phyloP scores from a whole-genome alignment of 2,329 filamentous ascomycete species.

The Aphanoascus verrucosus region DNA sequence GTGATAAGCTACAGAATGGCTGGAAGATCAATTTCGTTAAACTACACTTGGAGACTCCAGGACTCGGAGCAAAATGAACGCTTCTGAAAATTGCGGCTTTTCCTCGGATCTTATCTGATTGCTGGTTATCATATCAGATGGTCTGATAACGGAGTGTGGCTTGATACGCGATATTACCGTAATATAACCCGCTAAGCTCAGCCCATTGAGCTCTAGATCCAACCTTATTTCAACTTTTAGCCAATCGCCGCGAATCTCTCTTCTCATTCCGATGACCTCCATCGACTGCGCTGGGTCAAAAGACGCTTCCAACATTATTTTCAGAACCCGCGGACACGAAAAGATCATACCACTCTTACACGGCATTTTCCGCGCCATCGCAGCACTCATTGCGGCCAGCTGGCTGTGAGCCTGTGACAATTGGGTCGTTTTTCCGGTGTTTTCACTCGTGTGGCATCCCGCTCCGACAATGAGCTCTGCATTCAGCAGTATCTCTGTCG shows the following conservation, averaged over 20 bases:
- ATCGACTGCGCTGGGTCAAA: background rate
- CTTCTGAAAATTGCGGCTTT: too few species aligned
- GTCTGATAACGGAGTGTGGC: background rate
- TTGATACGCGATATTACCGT: conserved; percentile 1
- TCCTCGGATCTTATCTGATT: conserved; percentile 6
- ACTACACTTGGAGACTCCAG: too few species aligned
- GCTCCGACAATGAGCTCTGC: background rate
- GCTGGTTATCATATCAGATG: background rate
- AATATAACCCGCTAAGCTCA: conserved; percentile 4
- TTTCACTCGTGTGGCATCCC: background rate
- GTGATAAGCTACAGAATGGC: background rate
- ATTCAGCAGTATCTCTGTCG: background rate
- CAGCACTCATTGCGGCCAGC: too few species aligned
- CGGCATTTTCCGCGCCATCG: background rate
- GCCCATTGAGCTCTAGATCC: background rate
- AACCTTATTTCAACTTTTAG: background rate
- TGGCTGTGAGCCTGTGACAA: too few species aligned
- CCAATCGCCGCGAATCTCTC: background rate
- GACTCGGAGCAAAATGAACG: too few species aligned
- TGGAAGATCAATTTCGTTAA: background rate
- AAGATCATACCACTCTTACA: background rate
- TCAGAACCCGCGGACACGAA: background rate
- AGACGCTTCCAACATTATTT: background rate
- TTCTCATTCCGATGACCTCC: too few species aligned
- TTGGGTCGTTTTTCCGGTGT: background rate